Base-by-base conservation (phyloP, 352 stramenopile genomes). In the Phytophthora tentaculata region DNA sequence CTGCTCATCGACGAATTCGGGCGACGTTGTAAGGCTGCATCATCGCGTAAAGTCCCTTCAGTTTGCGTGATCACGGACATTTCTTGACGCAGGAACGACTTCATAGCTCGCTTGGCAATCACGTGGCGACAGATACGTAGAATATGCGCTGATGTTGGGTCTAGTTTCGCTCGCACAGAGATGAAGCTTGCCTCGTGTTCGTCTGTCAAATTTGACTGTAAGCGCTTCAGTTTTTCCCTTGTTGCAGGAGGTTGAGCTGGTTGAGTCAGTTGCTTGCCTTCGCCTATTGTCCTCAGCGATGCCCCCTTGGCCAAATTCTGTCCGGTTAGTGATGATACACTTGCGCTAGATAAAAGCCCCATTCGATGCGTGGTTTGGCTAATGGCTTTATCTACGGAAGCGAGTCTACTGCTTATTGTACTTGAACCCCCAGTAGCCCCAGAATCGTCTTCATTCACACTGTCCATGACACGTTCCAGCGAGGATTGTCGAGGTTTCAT, bases 41-140 rank as follows among this genome's bases (percentile, higher is more conserved):
- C 79, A 37, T 89, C 83, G 2, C 81, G 75, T 45, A 91, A 29
- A 8, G 60, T 44, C 8, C 74, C 59, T 52, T 91, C 83, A 16
- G 85, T 80, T 24, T 83, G 78, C 16, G 77, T 79, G 32, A 92
- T 89, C 24, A 88, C 74, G 12, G 81, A 89, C 70, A 79, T 77
- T 54, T 89, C 79, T 28, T 89, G 78, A 2, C 73, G 80, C 48
- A 89, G 29, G 43, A 90, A 89, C 13, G 80, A 60, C 44, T 89
- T 89, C 62, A 90, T 82, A 4, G 84, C 79, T 37, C 82, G 78
- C 56, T 92, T 92, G 10, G 81, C 79, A 48, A 92, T 92, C 29
- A 90, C 81, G 32, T 92, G 84, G 44, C 88, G 84, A 37, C 84
- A 92, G 26, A 92, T 88, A 3, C 82, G 81, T 44, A 92, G 47